Evolutionary conservation across 345 rosid species (phyloP).

Genomic region (Isatis tinctoria): DNA sequence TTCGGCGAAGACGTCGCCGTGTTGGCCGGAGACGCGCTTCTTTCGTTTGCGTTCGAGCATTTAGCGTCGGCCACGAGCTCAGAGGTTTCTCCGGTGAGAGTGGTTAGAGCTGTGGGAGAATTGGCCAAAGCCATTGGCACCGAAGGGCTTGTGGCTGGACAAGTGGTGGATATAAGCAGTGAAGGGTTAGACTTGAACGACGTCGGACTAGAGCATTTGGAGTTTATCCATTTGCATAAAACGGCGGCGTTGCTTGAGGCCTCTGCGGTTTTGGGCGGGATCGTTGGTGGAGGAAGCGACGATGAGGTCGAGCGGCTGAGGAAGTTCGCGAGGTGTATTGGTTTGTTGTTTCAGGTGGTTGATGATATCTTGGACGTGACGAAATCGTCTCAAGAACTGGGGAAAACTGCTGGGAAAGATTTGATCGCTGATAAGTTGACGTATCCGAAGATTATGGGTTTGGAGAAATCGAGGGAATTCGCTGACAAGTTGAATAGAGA

Average conservation of each 20-base stretch:
- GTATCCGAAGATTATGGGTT: constrained; percentile 82
- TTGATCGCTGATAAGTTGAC: constrained; percentile 78
- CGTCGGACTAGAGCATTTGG: constrained; percentile 65
- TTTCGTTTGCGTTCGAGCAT: constrained; percentile 76
- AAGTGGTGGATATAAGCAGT: constrained; percentile 69
- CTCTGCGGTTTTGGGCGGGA: constrained; percentile 73
- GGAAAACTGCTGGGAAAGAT: constrained; percentile 96
- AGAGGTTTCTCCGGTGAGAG: constrained; percentile 40
- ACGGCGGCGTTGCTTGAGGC: constrained; percentile 83
- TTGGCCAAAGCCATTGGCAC: constrained; percentile 63
- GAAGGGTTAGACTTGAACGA: constrained; percentile 47
- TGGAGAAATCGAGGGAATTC: constrained; percentile 67
- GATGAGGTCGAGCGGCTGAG: constrained; percentile 73
- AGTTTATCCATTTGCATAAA: constrained; percentile 83
- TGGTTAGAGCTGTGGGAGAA: constrained; percentile 62
- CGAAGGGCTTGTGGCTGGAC: constrained; percentile 83
- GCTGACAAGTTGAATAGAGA: constrained; percentile 65
- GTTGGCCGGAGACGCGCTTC: constrained; percentile 85
- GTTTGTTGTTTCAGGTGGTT: constrained; percentile 87
- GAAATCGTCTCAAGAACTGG: constrained; percentile 69
- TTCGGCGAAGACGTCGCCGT: constrained; percentile 84
- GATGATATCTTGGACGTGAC: constrained; percentile 97
- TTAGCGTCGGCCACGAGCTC: constrained; percentile 45
- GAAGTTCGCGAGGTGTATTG: constrained; percentile 64
- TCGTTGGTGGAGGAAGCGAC: constrained; percentile 69